Evolutionary conservation across 169 alveolate genomes (phyloP).

Genomic region (Hammondia hammondi): DNA sequence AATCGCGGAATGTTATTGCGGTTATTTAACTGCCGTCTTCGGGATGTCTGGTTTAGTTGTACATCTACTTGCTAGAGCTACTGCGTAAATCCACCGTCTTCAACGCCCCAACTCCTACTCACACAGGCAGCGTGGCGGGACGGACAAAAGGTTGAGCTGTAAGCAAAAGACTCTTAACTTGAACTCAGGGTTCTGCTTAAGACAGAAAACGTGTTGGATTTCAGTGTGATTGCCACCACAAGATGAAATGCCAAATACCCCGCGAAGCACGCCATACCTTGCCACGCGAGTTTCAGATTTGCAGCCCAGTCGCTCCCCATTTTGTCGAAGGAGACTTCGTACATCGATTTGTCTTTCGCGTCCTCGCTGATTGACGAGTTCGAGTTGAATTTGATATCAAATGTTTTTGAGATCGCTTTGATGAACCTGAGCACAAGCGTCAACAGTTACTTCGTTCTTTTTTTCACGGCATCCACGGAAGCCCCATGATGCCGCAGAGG

Average conservation of each 20-base stretch:
- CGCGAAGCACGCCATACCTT: conserved; percentile 69
- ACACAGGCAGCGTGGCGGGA: not conserved
- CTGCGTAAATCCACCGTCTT: not conserved
- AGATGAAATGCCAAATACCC: not conserved
- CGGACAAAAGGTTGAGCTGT: not conserved
- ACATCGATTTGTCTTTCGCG: conserved; percentile 80
- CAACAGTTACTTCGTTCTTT: not conserved
- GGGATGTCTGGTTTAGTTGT: too few relatives aligned
- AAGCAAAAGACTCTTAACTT: not conserved
- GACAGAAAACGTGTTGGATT: not conserved
- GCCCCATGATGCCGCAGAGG: too few relatives aligned
- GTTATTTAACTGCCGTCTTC: too few relatives aligned
- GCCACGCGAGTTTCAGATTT: conserved; percentile 88
- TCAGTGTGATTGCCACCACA: not conserved
- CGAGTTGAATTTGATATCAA: conserved; percentile 84
- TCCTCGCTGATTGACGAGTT: conserved; percentile 85
- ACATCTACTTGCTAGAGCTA: not conserved
- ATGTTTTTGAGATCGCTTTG: conserved; percentile 58
- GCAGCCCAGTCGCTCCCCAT: conserved; percentile 83
- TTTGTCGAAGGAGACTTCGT: conserved; percentile 88
- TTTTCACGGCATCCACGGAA: too few relatives aligned
- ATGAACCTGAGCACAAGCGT: conserved; percentile 33
- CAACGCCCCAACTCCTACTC: not conserved
- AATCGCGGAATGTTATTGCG: too few relatives aligned
- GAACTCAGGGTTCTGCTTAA: not conserved